Conservation (phyloP, 495 filamentous ascomycete species). For the Penicillium bialowiezense region DNA sequence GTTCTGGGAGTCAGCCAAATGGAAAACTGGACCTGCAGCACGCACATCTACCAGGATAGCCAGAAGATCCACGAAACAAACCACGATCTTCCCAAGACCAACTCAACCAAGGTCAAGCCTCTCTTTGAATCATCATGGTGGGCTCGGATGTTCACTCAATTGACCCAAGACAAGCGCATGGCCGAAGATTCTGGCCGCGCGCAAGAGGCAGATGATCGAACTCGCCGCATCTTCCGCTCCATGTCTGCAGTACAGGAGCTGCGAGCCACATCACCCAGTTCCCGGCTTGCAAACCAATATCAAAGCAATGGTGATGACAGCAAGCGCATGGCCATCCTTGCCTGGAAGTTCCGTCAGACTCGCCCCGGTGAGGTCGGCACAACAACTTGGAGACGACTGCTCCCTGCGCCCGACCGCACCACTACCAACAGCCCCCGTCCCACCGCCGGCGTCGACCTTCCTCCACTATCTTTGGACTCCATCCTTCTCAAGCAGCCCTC, state of each 20-base stretch:
- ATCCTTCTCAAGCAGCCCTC: constrained; percentile 36
- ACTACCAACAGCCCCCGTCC: constrained; percentile 38
- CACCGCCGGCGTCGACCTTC: constrained; percentile 35
- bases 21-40: constrained; percentile 48
- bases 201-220: constrained; percentile 34
- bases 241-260: constrained; percentile 53
- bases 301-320: constrained; percentile 30
- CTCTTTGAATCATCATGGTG: constrained; percentile 51
- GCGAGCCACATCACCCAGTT: constrained; percentile 32
- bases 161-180: constrained; percentile 39
- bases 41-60: constrained; percentile 42
- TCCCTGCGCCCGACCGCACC: constrained; percentile 39
- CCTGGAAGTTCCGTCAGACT: constrained; percentile 54
- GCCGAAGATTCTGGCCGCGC: constrained; percentile 35
- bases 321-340: constrained; percentile 47
- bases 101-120: constrained; percentile 43
- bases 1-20: constrained; percentile 38
- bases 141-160: constrained; percentile 42
- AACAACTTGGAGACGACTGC: constrained; percentile 52
- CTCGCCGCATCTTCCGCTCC: constrained; percentile 37
- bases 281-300: constrained; percentile 31
- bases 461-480: constrained; percentile 40
- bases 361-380: constrained; percentile 43
- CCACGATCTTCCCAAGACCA: constrained; percentile 34
- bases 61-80: constrained; percentile 33